Conservation (phyloP, 2,329 filamentous ascomycete genomes). For the Fusarium scirpi region DNA sequence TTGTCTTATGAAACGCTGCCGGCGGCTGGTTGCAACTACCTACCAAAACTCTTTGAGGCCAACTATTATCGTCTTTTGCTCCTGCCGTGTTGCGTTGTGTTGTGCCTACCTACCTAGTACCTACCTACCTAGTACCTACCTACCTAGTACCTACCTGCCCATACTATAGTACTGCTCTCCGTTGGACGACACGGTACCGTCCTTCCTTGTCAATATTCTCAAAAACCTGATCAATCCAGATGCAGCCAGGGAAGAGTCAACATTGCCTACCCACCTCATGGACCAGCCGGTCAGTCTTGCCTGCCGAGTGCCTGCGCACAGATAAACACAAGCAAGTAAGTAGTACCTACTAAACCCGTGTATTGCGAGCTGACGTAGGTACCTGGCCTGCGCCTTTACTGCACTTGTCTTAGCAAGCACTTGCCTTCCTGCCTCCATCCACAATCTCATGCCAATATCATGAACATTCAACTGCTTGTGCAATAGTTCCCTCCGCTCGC, state of each 20-base stretch:
- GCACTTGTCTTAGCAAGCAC: not conserved
- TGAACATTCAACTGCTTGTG: constrained; percentile 9
- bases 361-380: not conserved
- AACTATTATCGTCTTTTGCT: constrained; percentile 24
- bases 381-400: not conserved
- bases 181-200: constrained; percentile 1
- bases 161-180: not conserved
- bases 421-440: constrained; percentile 3
- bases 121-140: not conserved
- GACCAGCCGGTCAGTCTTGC: not conserved
- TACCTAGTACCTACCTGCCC: constrained; percentile 1
- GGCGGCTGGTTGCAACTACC: constrained; percentile 26
- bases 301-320: constrained; percentile 1
- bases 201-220: constrained; percentile 19
- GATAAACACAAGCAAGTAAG: not conserved
- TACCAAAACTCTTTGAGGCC: constrained; percentile 33
- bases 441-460: constrained; percentile 13
- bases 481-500: constrained; percentile 2
- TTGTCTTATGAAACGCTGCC: constrained; percentile 25
- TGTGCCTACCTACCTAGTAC: not conserved
- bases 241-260: constrained; percentile 16
- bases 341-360: not conserved
- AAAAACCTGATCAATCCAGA: constrained; percentile 11
- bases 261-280: not conserved
- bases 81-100: constrained; percentile 3